Base-by-base conservation (phyloP, 306 rosid species). In the Carpinus fangiana region DNA sequence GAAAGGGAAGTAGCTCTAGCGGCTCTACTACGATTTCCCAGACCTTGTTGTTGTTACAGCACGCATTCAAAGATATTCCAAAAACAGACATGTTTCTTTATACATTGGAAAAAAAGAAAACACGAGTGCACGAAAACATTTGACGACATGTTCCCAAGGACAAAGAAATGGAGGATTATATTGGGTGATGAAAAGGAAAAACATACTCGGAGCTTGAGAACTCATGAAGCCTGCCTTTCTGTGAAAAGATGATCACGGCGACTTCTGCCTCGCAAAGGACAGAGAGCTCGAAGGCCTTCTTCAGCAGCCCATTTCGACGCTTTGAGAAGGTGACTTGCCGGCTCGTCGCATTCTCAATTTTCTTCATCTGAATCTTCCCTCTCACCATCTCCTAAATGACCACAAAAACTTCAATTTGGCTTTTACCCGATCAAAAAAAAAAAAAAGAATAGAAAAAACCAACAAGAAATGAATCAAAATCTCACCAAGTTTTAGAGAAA, bases 271-370 rank as follows among this genome's bases (percentile, higher is more conserved):
- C 93, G 79, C 93, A 89, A 0, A 91, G 93, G 31, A 91, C 89
- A 0, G 92, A 90, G 55, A 91, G 89, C 82, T 91, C 97, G 53
- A 57, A 70, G 17, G 96, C 96, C 51, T 91, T 91, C 89, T 89
- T 91, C 62, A 91, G 61, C 54, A 88, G 78, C 62, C 97, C 97
- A 28, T 38, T 82, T 82, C 89, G 38, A 12, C 94, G 84, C 84
- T 91, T 90, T 3, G 92, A 82, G 73, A 91, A 89, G 0, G 94
- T 88, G 73, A 88, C 97, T 76, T 89, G 93, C 52, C 96, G 79
- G 75, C 73, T 91, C 3, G 83, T 77, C 8, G 81, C 80, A 54
- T 91, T 82, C 77, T 91, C 96, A 7, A 91, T 91, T 69, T 72
- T 66, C 76, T 83, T 87, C 89, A 91, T 81, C 81, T 91, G 70